Evolutionary conservation across 2,329 filamentous ascomycete species (phyloP), one percentile per base, ranked within the genome.

Genomic region (Diaporthe eres): DNA sequence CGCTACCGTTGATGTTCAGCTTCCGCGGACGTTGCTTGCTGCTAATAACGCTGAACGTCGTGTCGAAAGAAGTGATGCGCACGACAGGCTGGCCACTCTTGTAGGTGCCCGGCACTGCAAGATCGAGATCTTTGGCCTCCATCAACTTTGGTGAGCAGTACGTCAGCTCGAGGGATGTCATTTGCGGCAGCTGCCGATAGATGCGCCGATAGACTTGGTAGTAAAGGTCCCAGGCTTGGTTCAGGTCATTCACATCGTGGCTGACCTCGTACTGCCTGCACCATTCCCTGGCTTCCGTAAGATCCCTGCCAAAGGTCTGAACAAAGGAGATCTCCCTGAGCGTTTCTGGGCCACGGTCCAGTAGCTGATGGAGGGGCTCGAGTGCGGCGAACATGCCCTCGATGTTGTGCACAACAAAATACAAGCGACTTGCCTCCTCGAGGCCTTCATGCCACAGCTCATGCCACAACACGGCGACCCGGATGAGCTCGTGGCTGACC

Each of bases 141-240:
- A 98, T 93, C 61, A 99, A 90, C 83, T 96, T 97, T 4, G 97
- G 97, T 25, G 96, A 99, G 80, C 98, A 98, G 84, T 99, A 99
- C 78, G 97, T 95, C 80, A 99, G 88, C 85, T 99, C 97, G 57
- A 99, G 90, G 72, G 93, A 95, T 80, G 95, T 98, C 78, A 99
- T 90, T 81, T 98, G 97, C 4, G 95, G 96, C 65, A 99, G 87
- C 84, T 99, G 97, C 77, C 96, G 92, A 65, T 94, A 94, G 82
- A 99, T 98, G 82, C 97, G 94, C 77, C 96, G 92, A 91, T 99
- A 99, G 0, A 98, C 97, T 79, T 98, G 95, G 85, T 99, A 99
- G 85, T 99, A 99, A 19, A 99, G 90, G 85, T 99, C 97, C 97
- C 97, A 99, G 9, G 97, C 97, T 84, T 98, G 95, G 82, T 98